Conservation (phyloP, 176 grass and related monocot genomes). For the Oryza punctata region DNA sequence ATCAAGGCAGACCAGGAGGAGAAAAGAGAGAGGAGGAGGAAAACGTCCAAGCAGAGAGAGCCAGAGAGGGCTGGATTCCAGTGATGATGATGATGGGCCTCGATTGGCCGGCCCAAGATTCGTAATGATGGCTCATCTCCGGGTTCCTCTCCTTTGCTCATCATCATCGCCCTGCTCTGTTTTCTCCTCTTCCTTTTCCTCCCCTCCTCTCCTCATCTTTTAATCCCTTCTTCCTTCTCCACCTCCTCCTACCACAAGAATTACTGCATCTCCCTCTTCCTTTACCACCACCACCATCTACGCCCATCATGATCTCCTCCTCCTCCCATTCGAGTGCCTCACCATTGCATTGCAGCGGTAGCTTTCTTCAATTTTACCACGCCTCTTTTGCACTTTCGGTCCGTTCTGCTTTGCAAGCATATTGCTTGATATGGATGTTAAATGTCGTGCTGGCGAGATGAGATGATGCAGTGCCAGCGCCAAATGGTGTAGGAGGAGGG, state of each 20-base stretch:
- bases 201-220: neutral
- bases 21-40: neutral
- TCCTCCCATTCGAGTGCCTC: neutral
- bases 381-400: neutral
- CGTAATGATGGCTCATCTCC: constrained; percentile 65
- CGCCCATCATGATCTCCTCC: constrained; percentile 23
- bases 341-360: neutral
- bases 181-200: neutral
- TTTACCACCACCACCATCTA: constrained; percentile 1
- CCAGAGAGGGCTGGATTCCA: constrained; percentile 22
- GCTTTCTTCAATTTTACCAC: neutral
- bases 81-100: constrained; percentile 68
- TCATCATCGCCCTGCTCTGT: constrained; percentile 43
- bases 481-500: neutral
- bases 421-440: neutral
- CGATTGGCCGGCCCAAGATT: constrained; percentile 75
- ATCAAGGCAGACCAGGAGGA: neutral
- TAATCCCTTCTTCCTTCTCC: neutral
- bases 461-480: too few relatives aligned
- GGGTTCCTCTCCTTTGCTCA: constrained; percentile 36
- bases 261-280: constrained; percentile 5
- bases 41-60: neutral
- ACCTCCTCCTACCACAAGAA: neutral
- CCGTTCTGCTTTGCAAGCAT: neutral
- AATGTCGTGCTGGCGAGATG: neutral